Conservation (phyloP, 805 yeast species). For the Torulaspora maleeae region DNA sequence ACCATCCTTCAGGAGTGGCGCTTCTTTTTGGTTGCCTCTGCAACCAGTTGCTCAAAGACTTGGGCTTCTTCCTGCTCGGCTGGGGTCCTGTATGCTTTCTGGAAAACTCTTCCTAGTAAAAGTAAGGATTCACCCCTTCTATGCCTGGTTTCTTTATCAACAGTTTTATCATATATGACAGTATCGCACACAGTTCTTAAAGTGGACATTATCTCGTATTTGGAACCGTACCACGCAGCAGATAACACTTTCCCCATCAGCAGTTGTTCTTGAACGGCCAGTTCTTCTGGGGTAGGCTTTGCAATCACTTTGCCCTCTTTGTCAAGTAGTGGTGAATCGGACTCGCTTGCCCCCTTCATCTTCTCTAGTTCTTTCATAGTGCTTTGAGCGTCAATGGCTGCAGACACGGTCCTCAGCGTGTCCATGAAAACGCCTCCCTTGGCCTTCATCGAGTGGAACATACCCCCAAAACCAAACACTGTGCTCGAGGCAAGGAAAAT, state of each 20-base stretch:
- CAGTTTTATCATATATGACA: constrained; percentile 54
- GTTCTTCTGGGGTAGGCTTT: constrained; percentile 56
- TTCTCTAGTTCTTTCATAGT: constrained; percentile 70
- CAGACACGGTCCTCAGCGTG: constrained; percentile 62
- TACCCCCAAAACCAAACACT: constrained; percentile 64
- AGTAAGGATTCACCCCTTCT: constrained; percentile 61
- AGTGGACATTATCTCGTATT: constrained; percentile 70
- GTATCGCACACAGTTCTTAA: constrained; percentile 66
- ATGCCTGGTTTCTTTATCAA: constrained; percentile 42
- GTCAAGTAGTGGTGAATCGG: constrained; percentile 41
- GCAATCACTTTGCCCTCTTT: constrained; percentile 49
- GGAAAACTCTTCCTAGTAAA: constrained; percentile 60
- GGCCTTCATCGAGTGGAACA: constrained; percentile 65
- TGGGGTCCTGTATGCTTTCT: constrained; percentile 53
- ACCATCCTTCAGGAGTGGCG: constrained; percentile 13
- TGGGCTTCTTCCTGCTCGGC: constrained; percentile 73
- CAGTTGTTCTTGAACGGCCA: constrained; percentile 68
- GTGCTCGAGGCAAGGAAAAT: constrained; percentile 62
- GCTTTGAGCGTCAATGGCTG: constrained; percentile 74
- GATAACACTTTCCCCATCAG: constrained; percentile 74
- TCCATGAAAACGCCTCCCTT: constrained; percentile 70
- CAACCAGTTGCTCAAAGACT: constrained; percentile 66
- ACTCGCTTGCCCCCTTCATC: constrained; percentile 51
- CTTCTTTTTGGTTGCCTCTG: constrained; percentile 47
- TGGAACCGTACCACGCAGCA: constrained; percentile 83